Evolutionary conservation across 148 eudicot species (phyloP).

Genomic region (Hydrangea macrophylla): DNA sequence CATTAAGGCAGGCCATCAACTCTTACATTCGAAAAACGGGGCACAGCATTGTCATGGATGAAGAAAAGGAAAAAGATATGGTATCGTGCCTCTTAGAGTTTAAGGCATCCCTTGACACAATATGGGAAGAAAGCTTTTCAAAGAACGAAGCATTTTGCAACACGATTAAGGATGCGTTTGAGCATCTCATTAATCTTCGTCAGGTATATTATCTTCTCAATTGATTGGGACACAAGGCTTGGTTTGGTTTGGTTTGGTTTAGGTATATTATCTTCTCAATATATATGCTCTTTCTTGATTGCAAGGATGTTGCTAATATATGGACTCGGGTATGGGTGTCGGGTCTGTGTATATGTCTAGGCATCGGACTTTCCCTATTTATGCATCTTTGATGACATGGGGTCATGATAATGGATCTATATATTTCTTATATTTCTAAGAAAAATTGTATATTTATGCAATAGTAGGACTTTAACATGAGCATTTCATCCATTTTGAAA

Average conservation of each 20-base stretch:
- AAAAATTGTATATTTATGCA: too few relatives aligned
- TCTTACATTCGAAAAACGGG: constrained; percentile 81
- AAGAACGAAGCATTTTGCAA: constrained; percentile 85
- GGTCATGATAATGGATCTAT: too few relatives aligned
- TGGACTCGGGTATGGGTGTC: too few relatives aligned
- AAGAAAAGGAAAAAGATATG: constrained; percentile 97
- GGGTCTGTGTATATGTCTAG: too few relatives aligned
- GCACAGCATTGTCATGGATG: constrained; percentile 82
- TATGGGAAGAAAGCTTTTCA: constrained; percentile 92
- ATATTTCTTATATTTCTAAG: too few relatives aligned
- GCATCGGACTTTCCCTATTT: too few relatives aligned
- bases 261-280: neutral
- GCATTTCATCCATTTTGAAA: too few relatives aligned
- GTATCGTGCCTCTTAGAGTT: constrained; percentile 82
- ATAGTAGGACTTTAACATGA: too few relatives aligned
- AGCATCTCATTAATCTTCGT: constrained; percentile 87
- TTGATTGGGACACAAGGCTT: too few relatives aligned
- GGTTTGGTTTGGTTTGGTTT: too few relatives aligned
- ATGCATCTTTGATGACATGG: too few relatives aligned
- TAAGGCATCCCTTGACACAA: constrained; percentile 72
- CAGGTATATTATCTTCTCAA: constrained; percentile 48
- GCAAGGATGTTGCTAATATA: neutral
- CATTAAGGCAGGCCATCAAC: constrained; percentile 67
- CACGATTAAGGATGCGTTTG: constrained; percentile 94
- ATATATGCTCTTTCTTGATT: neutral